phyloP scores from a whole-genome alignment of 2,329 filamentous ascomycete species.

The Trichoderma afroharzianum region DNA sequence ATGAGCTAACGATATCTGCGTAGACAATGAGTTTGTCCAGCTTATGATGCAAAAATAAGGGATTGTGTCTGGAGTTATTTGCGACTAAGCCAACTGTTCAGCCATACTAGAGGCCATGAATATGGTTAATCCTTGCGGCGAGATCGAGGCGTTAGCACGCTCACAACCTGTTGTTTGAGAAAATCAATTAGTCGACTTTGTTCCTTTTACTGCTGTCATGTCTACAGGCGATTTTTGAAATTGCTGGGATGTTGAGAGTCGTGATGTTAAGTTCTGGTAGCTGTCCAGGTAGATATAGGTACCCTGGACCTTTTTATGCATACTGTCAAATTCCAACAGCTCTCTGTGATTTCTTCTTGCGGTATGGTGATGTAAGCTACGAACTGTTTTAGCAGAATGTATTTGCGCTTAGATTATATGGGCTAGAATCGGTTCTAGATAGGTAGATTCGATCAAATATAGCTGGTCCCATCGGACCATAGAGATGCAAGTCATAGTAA shows the following conservation, averaged over 20 bases:
- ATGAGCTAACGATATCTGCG: neutral
- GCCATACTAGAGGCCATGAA: slow-evolving; percentile 10
- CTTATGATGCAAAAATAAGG: slow-evolving; percentile 92
- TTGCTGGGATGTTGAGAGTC: slow-evolving; percentile 26
- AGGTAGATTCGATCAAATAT: neutral
- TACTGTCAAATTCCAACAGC: neutral
- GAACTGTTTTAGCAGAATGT: neutral
- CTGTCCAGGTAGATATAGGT: slow-evolving; percentile 1
- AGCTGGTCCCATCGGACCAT: neutral
- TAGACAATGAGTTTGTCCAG: slow-evolving; percentile 90
- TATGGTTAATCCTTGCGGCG: slow-evolving; percentile 8
- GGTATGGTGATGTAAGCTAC: neutral
- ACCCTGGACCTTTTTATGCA: slow-evolving; percentile 12
- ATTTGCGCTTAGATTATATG: neutral
- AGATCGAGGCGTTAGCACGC: slow-evolving; percentile 7
- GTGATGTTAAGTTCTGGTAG: slow-evolving; percentile 24
- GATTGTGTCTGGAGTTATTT: slow-evolving; percentile 17
- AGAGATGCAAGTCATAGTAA: neutral
- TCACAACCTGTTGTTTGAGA: slow-evolving; percentile 9
- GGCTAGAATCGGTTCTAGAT: neutral
- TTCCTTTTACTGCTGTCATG: slow-evolving; percentile 30
- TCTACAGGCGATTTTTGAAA: slow-evolving; percentile 30
- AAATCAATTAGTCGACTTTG: slow-evolving; percentile 21
- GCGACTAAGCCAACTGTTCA: slow-evolving; percentile 15
- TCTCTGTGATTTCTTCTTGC: neutral